phyloP scores from a whole-genome alignment of 139 green algal species.

The Pseudopediastrum boryanum region DNA sequence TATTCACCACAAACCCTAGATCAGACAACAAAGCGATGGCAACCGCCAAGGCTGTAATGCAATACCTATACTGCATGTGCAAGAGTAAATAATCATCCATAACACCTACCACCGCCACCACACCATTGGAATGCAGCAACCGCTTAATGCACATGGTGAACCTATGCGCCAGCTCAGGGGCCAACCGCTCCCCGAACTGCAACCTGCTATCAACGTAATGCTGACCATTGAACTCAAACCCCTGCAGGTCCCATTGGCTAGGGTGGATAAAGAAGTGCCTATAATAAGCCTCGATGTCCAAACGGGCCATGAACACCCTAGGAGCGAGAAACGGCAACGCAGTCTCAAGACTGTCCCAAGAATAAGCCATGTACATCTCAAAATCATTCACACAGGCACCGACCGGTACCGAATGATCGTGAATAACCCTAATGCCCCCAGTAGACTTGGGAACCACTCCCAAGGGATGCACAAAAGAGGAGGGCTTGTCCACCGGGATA shows the following conservation, averaged over 20 bases:
- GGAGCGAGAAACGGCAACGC: conserved; percentile 1
- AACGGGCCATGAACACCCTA: not conserved
- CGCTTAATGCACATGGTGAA: conserved; percentile 15
- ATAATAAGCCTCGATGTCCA: conserved; percentile 12
- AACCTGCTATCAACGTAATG: conserved; percentile 2
- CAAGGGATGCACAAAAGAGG: conserved; percentile 2
- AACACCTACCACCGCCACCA: not conserved
- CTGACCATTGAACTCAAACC: not conserved
- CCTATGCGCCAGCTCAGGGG: conserved; percentile 7
- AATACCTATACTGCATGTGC: not conserved
- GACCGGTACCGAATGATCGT: not conserved
- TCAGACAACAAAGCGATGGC: not conserved
- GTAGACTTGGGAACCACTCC: not conserved
- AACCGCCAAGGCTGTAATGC: not conserved
- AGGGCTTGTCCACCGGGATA: not conserved
- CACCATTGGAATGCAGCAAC: not conserved
- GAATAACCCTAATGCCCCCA: not conserved
- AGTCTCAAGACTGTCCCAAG: not conserved
- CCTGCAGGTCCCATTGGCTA: conserved; percentile 5
- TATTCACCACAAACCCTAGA: conserved; percentile 7
- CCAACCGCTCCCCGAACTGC: conserved; percentile 4
- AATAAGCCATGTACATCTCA: not conserved
- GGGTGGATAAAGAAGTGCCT: conserved; percentile 9
- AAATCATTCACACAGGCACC: conserved; percentile 13
- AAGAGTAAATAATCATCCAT: conserved; percentile 15